A percentile compares a stretch with the other conserved stretches of the same genome.
These are phyloP conservation scores for Fraxinus albicans DNA, from an alignment of 305 asterid species.

Conservation along the genomic window DNA sequence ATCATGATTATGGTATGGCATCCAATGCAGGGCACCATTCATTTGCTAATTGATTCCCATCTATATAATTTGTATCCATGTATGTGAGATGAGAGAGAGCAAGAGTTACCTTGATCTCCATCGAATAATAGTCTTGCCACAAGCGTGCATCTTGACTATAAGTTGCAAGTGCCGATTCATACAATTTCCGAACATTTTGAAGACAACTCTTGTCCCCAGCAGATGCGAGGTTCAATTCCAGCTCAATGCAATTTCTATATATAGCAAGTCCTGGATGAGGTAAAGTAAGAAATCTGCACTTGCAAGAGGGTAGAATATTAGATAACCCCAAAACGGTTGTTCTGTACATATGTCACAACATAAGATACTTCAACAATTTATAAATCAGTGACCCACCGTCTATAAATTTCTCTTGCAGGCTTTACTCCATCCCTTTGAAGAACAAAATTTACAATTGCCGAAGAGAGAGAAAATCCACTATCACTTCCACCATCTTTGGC, in stretches of 20 bases:
- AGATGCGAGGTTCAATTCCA: slow-evolving; percentile 69
- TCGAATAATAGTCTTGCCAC: slow-evolving; percentile 75
- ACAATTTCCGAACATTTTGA: slow-evolving; percentile 62
- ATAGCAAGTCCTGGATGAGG: slow-evolving; percentile 83
- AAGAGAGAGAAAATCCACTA: slow-evolving; percentile 73
- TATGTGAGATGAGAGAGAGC: not conserved
- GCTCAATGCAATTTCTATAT: slow-evolving; percentile 63
- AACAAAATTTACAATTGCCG: slow-evolving; percentile 50
- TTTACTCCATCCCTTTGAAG: slow-evolving; percentile 73
- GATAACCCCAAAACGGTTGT: slow-evolving; percentile 2
- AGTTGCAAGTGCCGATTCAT: slow-evolving; percentile 74
- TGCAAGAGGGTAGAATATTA: slow-evolving; percentile 12
- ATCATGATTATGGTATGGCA: not conserved
- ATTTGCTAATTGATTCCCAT: not conserved
- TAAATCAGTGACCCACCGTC: slow-evolving; percentile 46
- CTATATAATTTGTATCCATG: not conserved
- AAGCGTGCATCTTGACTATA: slow-evolving; percentile 65
- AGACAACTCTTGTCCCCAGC: slow-evolving; percentile 58
- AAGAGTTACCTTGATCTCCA: slow-evolving; percentile 72
- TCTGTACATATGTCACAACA: not conserved
- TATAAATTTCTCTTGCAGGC: slow-evolving; percentile 68
- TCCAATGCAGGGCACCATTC: not conserved
- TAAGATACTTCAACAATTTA: not conserved
- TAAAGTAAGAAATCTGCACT: slow-evolving; percentile 68
- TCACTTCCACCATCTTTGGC: slow-evolving; percentile 75